A percentile compares a stretch with the other conserved stretches of the same genome.
Evolutionary conservation across 2,329 filamentous ascomycete species (phyloP).

Genomic region (Diaporthe longicolla): DNA sequence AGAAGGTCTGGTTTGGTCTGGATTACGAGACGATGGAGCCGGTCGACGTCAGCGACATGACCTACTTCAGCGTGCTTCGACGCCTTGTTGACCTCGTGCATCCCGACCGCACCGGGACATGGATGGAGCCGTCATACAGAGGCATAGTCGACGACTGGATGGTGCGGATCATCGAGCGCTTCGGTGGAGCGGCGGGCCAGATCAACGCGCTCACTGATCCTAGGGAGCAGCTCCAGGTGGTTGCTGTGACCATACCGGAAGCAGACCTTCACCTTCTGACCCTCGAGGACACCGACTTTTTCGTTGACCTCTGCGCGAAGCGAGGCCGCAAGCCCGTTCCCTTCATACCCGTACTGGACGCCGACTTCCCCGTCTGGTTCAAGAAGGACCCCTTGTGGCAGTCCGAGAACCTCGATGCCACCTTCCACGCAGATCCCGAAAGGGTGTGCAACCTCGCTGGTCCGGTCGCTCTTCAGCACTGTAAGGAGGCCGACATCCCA

Average conservation of each 20-base stretch:
- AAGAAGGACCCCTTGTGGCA: conserved; percentile 99
- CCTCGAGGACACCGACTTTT: conserved; percentile 97
- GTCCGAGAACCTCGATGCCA: conserved; percentile 95
- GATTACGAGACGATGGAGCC: conserved; percentile 56
- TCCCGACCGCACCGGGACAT: conserved; percentile 58
- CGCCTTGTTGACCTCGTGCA: conserved; percentile 63
- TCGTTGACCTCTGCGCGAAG: conserved; percentile 90
- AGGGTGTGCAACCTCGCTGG: conserved; percentile 96
- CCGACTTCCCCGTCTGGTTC: conserved; percentile 99
- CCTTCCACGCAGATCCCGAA: conserved; percentile 95
- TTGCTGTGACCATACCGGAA: conserved; percentile 87
- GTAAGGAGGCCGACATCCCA: conserved; percentile 89
- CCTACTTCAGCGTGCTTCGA: conserved; percentile 59
- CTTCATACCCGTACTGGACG: conserved; percentile 93
- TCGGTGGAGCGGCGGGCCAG: not conserved
- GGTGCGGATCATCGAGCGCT: conserved; percentile 45
- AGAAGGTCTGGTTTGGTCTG: conserved; percentile 63
- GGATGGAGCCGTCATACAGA: conserved; percentile 55
- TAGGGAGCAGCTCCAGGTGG: conserved; percentile 81
- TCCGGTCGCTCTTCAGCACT: conserved; percentile 91
- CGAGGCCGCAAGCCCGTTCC: conserved; percentile 96
- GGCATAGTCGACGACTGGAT: conserved; percentile 47
- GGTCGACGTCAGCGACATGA: conserved; percentile 63
- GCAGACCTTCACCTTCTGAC: conserved; percentile 93
- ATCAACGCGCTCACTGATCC: conserved; percentile 75